Evolutionary conservation across 1,139 yeast genomes (phyloP), one percentile per base, ranked within the genome.

Genomic region (Hanseniaspora gamundiae): DNA sequence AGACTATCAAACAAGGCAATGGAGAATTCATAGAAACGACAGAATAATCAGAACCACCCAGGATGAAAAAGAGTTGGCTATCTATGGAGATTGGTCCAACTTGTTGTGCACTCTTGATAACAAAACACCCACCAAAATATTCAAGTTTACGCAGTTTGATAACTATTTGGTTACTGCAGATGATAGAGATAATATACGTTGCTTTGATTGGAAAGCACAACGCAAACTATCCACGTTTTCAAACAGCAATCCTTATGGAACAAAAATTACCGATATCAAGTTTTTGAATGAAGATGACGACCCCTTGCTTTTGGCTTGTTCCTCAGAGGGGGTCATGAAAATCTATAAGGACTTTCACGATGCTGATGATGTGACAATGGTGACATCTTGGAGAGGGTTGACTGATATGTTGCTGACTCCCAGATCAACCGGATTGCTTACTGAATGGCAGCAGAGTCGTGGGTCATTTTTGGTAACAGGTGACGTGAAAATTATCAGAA

Each of bases 371-470:
- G 69, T 80, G 9, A 82, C 82, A 52, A 63, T 85, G 45, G 78
- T 87, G 2, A 76, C 95, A 0, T 77, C 96, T 0, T 93, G 98
- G 97, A 74, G 96, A 59, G 96, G 95, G 0, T 69, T 91, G 46
- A 80, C 94, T 0, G 97, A 91, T 60, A 68, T 88, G 53, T 65
- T 86, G 28, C 67, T 83, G 31, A 82, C 95, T 0, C 83, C 91
- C 17, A 76, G 84, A 53, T 80, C 91, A 43, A 77, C 87, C 19
- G 95, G 96, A 2, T 68, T 93, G 44, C 74, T 87, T 31, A 78
- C 91, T 5, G 97, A 91, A 55, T 91, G 99, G 98, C 97, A 88
- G 58, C 99, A 91, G 59, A 81, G 93, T 41, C 69, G 96, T 50
- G 99, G 99, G 0, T 78, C 95, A 1, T 66, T 91, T 39, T 66